Evolutionary conservation across 805 yeast species (phyloP).

Genomic region (Pichia pseudocactophila): DNA sequence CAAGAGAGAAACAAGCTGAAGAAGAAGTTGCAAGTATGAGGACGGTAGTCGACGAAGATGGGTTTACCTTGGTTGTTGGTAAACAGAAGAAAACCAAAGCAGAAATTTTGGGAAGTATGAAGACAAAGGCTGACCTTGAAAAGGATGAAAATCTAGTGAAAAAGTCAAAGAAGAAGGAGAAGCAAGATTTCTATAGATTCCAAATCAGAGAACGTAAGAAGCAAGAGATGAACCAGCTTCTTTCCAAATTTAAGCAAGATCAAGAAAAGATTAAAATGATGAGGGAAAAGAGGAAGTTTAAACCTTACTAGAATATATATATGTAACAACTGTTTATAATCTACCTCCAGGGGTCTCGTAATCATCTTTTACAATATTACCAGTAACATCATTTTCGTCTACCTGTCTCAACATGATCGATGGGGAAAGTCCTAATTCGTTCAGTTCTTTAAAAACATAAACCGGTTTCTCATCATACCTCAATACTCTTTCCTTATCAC

Average conservation of each 20-base stretch:
- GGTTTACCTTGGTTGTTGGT: conserved; percentile 85
- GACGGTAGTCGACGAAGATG: conserved; percentile 79
- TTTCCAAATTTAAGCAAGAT: conserved; percentile 79
- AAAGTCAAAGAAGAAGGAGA: conserved; percentile 63
- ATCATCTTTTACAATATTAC: conserved; percentile 11
- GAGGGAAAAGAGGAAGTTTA: conserved; percentile 75
- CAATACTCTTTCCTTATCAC: conserved; percentile 78
- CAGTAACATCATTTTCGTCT: conserved; percentile 39
- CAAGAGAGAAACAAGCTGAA: conserved; percentile 54
- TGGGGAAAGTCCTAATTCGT: conserved; percentile 79
- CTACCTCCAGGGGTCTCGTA: conserved; percentile 36
- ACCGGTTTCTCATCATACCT: conserved; percentile 87
- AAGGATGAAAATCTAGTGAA: conserved; percentile 31
- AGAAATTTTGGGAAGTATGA: conserved; percentile 50
- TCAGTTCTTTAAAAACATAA: conserved; percentile 70
- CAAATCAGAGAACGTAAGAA: conserved; percentile 92
- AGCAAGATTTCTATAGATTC: conserved; percentile 89
- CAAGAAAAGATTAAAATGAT: conserved; percentile 75
- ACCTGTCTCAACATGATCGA: conserved; percentile 85
- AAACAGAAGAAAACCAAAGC: conserved; percentile 74
- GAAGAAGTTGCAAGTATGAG: conserved; percentile 48
- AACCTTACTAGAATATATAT: conserved; percentile 52
- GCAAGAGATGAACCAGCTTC: conserved; percentile 79
- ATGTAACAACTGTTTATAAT: conserved; percentile 20
- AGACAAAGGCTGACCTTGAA: conserved; percentile 22